Percentiles rank a stretch among this genome's conserved stretches.
These are phyloP conservation scores for Globisporangium camurandrum DNA, from an alignment of 352 stramenopile species.

Conservation along the genomic window DNA sequence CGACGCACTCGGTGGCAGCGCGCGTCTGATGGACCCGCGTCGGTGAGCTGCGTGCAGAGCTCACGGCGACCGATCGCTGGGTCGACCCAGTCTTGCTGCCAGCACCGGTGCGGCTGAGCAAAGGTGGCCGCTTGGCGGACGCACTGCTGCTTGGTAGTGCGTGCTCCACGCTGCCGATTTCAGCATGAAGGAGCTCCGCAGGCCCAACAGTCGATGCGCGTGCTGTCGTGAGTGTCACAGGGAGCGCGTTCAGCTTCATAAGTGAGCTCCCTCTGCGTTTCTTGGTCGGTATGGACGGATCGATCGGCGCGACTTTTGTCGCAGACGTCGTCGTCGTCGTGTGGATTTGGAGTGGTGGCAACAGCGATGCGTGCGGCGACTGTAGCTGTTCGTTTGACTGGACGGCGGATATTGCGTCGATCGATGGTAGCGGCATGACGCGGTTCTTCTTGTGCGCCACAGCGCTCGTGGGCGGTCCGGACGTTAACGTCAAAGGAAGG, in stretches of 20 bases:
- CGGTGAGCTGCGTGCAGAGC: too few species aligned
- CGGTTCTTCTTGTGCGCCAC: conserved; percentile 4
- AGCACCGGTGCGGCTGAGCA: too few species aligned
- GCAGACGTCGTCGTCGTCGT: not conserved
- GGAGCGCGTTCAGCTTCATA: conserved; percentile 1
- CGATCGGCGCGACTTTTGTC: not conserved
- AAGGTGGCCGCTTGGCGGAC: too few species aligned
- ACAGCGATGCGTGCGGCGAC: not conserved
- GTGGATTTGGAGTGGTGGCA: not conserved
- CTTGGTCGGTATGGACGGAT: not conserved
- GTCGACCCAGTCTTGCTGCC: too few species aligned
- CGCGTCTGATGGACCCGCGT: conserved; percentile 11
- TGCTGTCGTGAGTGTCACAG: conserved; percentile 3
- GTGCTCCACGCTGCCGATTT: conserved; percentile 6
- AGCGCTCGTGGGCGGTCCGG: not conserved
- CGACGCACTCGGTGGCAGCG: conserved; percentile 20
- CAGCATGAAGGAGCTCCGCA: not conserved
- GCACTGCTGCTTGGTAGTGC: too few species aligned
- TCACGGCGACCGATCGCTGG: not conserved
- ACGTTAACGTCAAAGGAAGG: conserved; percentile 1
- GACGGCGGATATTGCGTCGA: not conserved
- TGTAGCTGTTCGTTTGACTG: not conserved
- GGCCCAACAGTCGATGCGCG: not conserved
- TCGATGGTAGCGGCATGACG: conserved; percentile 6
- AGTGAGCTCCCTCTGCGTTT: not conserved